Base-by-base conservation (phyloP, 805 yeast genomes). In the Scheffersomyces ergatensis region DNA sequence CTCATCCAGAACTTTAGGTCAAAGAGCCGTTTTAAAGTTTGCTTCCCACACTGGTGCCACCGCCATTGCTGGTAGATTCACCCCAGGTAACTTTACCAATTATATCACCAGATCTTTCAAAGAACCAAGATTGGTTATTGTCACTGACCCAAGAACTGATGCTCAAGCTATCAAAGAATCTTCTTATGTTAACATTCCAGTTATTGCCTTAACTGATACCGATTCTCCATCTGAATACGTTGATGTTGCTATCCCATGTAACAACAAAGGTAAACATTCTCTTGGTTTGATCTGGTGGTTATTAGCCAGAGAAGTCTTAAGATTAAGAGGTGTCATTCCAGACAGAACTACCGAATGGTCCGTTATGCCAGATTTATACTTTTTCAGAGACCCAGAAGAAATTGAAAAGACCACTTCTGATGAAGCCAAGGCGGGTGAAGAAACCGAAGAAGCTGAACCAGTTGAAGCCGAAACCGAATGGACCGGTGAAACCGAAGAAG, bases 311-410 rank as follows among this genome's bases (percentile, higher is more conserved):
- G 99, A 93, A 81, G 98, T 93, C 63, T 83, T 93, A 72, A 89
- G 99, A 82, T 85, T 93, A 76, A 87, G 97, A 81, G 99, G 99
- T 71, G 83, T 89, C 70, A 76, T 93, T 62, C 89, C 95, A 70
- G 85, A 87, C 88, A 89, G 99, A 83, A 70, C 86, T 60, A 88
- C 93, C 75, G 84, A 86, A 74, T 93, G 99, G 99, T 78, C 95
- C 61, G 93, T 93, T 72, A 93, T 93, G 99, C 98, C 98, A 75
- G 99, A 93, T 81, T 84, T 93, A 76, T 93, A 90, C 90, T 93
- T 93, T 90, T 93, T 93, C 97, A 93, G 99, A 85, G 97, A 93
- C 81, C 99, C 99, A 70, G 98, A 92, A 82, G 99, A 93, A 79
- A 85, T 86, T 75, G 96, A 89, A 78, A 80, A 81, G 62, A 81